These are phyloP conservation scores for Choiromyces venosus DNA, from an alignment of 495 filamentous ascomycete genomes.

Conservation along the genomic window DNA sequence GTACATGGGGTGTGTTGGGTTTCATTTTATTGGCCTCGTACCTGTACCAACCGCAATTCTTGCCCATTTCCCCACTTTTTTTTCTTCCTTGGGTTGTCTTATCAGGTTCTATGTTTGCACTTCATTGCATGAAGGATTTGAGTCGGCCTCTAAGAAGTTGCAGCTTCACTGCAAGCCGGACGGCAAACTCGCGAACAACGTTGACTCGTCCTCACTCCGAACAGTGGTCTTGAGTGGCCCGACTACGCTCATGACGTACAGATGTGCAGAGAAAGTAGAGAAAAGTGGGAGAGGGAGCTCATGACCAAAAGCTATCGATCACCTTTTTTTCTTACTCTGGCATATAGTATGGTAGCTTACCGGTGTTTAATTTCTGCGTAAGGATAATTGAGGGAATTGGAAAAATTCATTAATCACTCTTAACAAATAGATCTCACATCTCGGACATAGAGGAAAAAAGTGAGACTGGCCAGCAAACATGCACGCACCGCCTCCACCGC, in stretches of 20 bases:
- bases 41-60: neutral
- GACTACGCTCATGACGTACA: neutral
- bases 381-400: neutral
- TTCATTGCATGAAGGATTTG: neutral
- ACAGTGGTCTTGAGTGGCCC: neutral
- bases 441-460: neutral
- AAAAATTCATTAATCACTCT: neutral
- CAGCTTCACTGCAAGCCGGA: neutral
- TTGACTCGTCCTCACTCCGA: neutral
- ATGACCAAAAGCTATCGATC: neutral
- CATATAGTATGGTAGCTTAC: neutral
- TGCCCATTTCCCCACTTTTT: neutral
- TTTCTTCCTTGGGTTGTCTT: neutral
- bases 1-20: neutral
- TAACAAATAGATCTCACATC: neutral
- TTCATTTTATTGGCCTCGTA: neutral
- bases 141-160: neutral
- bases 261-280: neutral
- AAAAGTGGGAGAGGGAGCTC: neutral
- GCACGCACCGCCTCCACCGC: slow-evolving; percentile 29
- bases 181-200: neutral
- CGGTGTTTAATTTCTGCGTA: neutral
- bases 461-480: neutral
- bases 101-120: neutral
- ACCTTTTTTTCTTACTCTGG: neutral